phyloP scores from a whole-genome alignment of 768 basidiomycete genomes.

The Lactifluus subvellereus region DNA sequence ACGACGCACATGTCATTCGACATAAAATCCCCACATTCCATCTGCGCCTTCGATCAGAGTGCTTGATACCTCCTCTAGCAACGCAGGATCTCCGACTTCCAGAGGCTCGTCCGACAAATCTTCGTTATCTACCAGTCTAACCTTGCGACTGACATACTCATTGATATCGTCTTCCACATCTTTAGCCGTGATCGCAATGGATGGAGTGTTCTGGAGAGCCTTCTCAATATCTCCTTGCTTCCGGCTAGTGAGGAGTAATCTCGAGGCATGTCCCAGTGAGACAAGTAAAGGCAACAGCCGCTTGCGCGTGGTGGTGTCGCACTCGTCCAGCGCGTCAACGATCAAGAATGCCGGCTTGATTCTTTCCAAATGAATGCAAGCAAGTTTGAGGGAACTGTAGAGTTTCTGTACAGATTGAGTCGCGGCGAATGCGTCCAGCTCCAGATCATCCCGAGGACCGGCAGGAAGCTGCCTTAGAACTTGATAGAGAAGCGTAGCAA shows the following conservation, averaged over 20 bases:
- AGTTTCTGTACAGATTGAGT: conserved; percentile 1
- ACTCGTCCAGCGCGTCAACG: conserved; percentile 11
- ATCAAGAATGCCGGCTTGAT: not conserved
- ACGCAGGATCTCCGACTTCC: not conserved
- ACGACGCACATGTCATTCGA: not conserved
- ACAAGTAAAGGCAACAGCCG: not conserved
- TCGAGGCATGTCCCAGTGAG: not conserved
- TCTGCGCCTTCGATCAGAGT: conserved; percentile 4
- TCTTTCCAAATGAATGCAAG: not conserved
- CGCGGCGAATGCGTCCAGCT: not conserved
- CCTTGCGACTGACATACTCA: conserved; percentile 4
- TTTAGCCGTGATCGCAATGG: not conserved
- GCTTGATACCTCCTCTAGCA: not conserved
- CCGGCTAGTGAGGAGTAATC: conserved; percentile 8
- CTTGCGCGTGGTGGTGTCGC: not conserved
- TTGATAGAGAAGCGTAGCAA: conserved; percentile 10
- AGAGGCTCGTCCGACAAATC: not conserved
- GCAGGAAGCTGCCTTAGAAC: conserved; percentile 2
- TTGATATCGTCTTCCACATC: conserved; percentile 3
- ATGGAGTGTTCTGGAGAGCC: not conserved
- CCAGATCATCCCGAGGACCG: not conserved
- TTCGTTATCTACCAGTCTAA: not conserved
- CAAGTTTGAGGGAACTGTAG: not conserved
- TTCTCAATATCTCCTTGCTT: conserved; percentile 3
- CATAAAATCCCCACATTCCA: not conserved